phyloP scores from a whole-genome alignment of 2,329 filamentous ascomycete genomes.

The Alternaria rosae region DNA sequence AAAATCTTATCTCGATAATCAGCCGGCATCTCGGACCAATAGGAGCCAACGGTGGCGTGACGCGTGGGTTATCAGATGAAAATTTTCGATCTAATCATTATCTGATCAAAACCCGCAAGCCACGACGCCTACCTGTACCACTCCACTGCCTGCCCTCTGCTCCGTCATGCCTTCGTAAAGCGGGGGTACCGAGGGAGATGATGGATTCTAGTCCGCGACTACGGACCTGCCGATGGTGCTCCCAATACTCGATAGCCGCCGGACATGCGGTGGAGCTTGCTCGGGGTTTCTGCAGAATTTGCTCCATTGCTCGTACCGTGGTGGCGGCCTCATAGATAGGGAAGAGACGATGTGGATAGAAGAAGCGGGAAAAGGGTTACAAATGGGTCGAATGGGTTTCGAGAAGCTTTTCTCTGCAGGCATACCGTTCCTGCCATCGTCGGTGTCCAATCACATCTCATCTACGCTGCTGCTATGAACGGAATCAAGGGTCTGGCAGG shows the following conservation, averaged over 20 bases:
- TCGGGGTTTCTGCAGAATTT: not conserved
- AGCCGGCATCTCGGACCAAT: constrained; percentile 26
- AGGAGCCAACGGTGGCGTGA: constrained; percentile 1
- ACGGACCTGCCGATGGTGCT: constrained; percentile 4
- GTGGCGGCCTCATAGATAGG: not conserved
- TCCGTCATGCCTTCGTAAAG: constrained; percentile 7
- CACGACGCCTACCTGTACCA: constrained; percentile 1
- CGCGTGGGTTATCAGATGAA: constrained; percentile 34
- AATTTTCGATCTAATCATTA: constrained; percentile 40
- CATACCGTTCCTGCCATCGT: not conserved
- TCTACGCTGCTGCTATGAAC: not conserved
- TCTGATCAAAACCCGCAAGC: constrained; percentile 30
- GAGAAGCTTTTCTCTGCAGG: not conserved
- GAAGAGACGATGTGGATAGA: not conserved
- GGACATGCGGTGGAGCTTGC: not conserved
- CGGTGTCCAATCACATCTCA: not conserved
- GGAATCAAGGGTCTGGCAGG: not conserved
- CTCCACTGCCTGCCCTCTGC: not conserved
- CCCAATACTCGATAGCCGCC: not conserved
- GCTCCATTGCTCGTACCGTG: not conserved
- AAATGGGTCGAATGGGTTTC: not conserved
- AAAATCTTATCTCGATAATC: constrained; percentile 40
- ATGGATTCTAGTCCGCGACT: not conserved
- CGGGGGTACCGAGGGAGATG: constrained; percentile 1
- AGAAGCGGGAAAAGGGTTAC: not conserved